Evolutionary conservation across 1,284 basidiomycete genomes (phyloP), one percentile per base, ranked within the genome.

Genomic region (Melampsora abietis-canadensis): DNA sequence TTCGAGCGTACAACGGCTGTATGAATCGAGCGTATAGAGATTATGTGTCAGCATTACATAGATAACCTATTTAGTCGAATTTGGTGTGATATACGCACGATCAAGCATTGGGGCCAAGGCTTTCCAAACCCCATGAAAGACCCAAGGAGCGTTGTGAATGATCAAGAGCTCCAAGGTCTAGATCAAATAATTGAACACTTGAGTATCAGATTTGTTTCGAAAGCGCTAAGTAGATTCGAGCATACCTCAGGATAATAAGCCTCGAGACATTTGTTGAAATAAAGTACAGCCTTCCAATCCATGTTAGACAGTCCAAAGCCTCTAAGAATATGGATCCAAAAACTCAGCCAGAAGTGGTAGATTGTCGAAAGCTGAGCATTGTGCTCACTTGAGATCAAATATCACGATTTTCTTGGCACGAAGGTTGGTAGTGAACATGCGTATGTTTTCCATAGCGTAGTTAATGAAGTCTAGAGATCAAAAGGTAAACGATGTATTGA

Each of bases 241-340:
- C 51, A 17, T n/a, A 54, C 51, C 51, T 81, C 81, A 4, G 81
- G 80, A 68, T 80, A 81, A 76, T 81, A 81, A 4, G 79, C 79
- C 68, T 81, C 79, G 47, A 81, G 76, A 70, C 80, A 81, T 51
- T 76, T 76, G 74, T 75, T 69, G 51, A 81, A 78, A 63, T 77
- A 80, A 47, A 75, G n/a, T n/a, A 75, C 30, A 51, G 47, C 79
- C 19, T 75, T 72, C 48, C 59, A 61, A 27, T 75, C 72, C 72
- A 69, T 68, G 24, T 69, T 66, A 19, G 37, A 19, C 19, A 75
- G 27, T 59, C 63, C 72, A 30, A 75, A 69, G 12, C 63, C 63
- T 40, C 63, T 65, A 19, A 40, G 40, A 34, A 40, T 2, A 1
- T 54, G n/a, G 19, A 51, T 51, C 27, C 8, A 54, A 5, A 6